Evolutionary conservation across 805 yeast species (phyloP), one percentile per base, ranked within the genome.

Genomic region (Saturnispora serradocipensis): DNA sequence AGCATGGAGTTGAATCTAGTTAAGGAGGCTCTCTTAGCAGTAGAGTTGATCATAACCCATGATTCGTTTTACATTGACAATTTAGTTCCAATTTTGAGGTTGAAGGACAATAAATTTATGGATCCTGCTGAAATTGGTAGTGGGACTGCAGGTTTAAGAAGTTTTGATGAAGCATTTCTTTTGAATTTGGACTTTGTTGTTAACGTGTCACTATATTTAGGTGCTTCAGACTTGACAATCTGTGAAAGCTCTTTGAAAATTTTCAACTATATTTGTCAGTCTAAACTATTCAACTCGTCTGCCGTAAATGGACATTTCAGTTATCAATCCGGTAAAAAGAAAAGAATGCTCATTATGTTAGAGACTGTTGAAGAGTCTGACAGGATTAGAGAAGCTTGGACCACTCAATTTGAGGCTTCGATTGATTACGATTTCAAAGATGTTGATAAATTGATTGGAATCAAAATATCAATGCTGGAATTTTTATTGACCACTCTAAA

Each of bases 291-390:
- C 34, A 45, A 58, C 6, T 49, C 62, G 1, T 44, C 58, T 8
- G 34, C 53, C 3, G 53, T 57, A 3, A 50, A 58, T 25, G 43
- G 54, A 7, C 63, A 78, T 35, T 67, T 30, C n/a, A 27, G n/a
- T 20, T 10, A n/a, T 15, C 18, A 15, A 9, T 24, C 39, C 20
- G n/a, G 72, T 16, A 73, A 74, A 9, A 78, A 73, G 49, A 82
- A 82, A 55, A 78, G 89, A 56, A 67, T 91, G 13, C 65, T 90
- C 45, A 81, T 88, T 0, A 74, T 86, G 38, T 74, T 86, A 49
- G 85, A 83, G 59, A 83, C 89, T 15, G 78, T 86, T 32, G 87
- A 87, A 57, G 97, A 90, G 58, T 80, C 95, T 0, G 70, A 76
- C 2, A 75, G 90, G 56, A 85, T 91, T 38, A 78, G 85, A 54